phyloP scores from a whole-genome alignment of 2,329 filamentous ascomycete species.

The Colletotrichum godetiae region DNA sequence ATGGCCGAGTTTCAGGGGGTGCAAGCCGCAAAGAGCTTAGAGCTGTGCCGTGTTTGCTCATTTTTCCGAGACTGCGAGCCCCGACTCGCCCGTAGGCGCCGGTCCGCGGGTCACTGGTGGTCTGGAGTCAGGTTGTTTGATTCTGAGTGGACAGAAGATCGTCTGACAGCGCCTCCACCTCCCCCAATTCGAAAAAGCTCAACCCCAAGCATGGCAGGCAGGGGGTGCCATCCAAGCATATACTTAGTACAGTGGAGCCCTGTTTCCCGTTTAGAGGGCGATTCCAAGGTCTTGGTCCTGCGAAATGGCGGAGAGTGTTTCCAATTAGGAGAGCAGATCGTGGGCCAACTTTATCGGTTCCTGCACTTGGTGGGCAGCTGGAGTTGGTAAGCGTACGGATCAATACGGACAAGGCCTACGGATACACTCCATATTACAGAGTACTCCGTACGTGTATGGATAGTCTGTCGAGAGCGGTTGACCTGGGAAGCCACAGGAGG shows the following conservation, averaged over 20 bases:
- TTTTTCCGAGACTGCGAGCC: background rate
- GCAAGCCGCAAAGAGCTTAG: background rate
- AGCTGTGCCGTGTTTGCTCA: background rate
- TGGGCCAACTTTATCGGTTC: background rate
- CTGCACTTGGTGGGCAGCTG: background rate
- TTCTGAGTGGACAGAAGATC: background rate
- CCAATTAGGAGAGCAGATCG: background rate
- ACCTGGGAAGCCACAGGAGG: background rate
- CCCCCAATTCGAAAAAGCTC: slow-evolving; percentile 5
- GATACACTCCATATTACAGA: too few species aligned
- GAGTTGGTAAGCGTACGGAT: background rate
- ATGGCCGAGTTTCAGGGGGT: background rate
- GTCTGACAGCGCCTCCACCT: background rate
- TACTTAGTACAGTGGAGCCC: slow-evolving; percentile 19
- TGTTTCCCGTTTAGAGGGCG: slow-evolving; percentile 29
- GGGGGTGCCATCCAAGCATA: slow-evolving; percentile 18
- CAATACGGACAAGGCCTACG: background rate
- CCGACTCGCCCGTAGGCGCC: background rate
- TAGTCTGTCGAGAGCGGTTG: background rate
- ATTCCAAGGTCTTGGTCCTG: slow-evolving; percentile 12
- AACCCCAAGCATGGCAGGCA: background rate
- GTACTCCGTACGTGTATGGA: too few species aligned
- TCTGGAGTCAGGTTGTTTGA: background rate
- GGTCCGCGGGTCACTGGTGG: background rate
- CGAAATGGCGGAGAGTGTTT: background rate